Base-by-base conservation (phyloP, 2,329 filamentous ascomycete genomes). In the Colletotrichum sp. region DNA sequence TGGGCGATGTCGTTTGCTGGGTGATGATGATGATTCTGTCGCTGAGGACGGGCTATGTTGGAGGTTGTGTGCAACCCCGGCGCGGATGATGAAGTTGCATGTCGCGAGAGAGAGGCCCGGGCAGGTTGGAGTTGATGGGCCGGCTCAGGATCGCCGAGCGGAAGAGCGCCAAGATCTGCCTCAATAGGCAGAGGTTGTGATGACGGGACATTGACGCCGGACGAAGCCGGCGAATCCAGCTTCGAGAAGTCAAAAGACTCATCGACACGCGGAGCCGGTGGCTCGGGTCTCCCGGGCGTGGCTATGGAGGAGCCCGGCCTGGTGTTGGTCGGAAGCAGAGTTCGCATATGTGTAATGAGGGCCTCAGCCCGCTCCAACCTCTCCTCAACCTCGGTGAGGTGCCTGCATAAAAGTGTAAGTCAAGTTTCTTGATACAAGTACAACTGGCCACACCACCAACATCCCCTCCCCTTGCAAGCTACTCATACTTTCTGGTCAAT, bases 341-440 rank as follows among this genome's bases (percentile, higher is more conserved):
- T 74, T 26, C 81, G 78, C 80, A 84, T 82, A 65, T 81, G 82
- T 39, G 79, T 78, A 18, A 84, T 76, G 26, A 84, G 71, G 0
- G 79, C 81, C 71, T 84, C 83, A 2, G 83, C 82, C 69, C 81
- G 79, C 70, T 85, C 83, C 24, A 88, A 79, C 21, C 85, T 83
- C 34, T 83, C 83, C 75, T 88, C 87, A 7, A 88, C 85, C 66
- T 87, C 84, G 0, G 86, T 88, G 21, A 89, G 80, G 77, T 85
- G 83, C 74, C 84, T 85, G 39, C 67, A 65, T 18, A 21, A 61
- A 59, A 9, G 57, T 13, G 16, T 28, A 30, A 13, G 71, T 80
- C 67, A 79, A 76, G 43, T 18, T 59, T n/a, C 36, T 26, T 34
- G 4, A 8, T 7, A 12, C 14, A 26, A 30, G 14, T 12, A 65